phyloP scores from a whole-genome alignment of 345 rosid genomes.

The Corymbia maculata region DNA sequence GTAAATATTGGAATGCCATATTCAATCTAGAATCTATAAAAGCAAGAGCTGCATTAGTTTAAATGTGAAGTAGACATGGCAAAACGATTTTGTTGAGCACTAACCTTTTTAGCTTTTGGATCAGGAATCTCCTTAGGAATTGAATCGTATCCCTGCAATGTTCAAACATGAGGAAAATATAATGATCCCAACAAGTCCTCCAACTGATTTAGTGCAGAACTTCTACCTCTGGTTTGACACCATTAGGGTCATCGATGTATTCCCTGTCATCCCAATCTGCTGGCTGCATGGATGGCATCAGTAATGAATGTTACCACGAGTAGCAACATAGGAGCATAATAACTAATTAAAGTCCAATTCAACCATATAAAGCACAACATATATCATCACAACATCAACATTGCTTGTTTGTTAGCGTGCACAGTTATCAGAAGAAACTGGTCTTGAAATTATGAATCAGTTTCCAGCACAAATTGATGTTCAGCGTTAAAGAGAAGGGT shows the following conservation, averaged over 20 bases:
- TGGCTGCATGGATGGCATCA: constrained; percentile 40
- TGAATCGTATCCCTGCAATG: constrained; percentile 47
- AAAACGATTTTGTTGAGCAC: neutral
- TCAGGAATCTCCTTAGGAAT: constrained; percentile 54
- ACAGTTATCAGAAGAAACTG: neutral
- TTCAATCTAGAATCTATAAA: neutral
- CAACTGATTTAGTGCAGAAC: neutral
- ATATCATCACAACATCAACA: neutral
- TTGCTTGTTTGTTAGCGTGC: neutral
- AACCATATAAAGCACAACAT: neutral
- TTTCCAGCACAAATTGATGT: neutral
- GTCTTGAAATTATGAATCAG: neutral
- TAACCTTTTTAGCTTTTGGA: constrained; percentile 58
- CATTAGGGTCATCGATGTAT: constrained; percentile 76
- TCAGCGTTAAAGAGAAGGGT: neutral
- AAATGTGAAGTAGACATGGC: neutral
- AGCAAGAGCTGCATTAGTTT: neutral
- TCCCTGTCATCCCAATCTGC: constrained; percentile 93
- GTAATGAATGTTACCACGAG: neutral
- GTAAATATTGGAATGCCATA: neutral
- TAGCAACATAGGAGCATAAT: neutral
- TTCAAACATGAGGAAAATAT: neutral
- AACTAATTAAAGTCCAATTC: neutral
- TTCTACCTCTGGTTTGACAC: constrained; percentile 71
- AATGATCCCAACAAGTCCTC: neutral